phyloP scores from a whole-genome alignment of 352 stramenopile species.

The Aphanomyces stellatus region DNA sequence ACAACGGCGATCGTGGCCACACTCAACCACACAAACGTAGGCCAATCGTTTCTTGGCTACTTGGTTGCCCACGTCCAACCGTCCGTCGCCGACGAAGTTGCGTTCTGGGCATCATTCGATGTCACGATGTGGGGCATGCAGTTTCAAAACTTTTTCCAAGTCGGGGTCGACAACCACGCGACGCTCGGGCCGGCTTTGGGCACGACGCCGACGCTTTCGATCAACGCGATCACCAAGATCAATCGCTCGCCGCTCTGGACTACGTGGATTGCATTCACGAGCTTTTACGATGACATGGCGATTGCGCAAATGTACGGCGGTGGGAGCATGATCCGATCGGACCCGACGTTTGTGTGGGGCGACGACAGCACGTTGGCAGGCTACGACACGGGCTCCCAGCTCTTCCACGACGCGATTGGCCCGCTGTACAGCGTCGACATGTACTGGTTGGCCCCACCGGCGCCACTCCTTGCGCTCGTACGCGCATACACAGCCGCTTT shows the following conservation, averaged over 20 bases:
- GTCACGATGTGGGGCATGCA: background rate
- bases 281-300: background rate
- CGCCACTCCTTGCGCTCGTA: background rate
- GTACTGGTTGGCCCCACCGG: background rate
- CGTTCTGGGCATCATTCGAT: background rate
- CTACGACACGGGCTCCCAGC: background rate
- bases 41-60: background rate
- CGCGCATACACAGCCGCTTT: too few relatives aligned
- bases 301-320: background rate
- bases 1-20: background rate
- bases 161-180: background rate
- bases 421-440: background rate
- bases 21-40: background rate
- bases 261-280: background rate
- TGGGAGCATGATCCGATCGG: background rate
- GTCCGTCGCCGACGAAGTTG: background rate
- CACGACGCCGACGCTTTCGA: background rate
- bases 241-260: background rate
- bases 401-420: background rate
- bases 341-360: background rate
- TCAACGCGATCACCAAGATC: background rate
- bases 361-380: background rate
- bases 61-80: background rate
- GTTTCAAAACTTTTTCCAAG: background rate
- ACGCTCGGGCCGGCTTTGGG: background rate